These are phyloP conservation scores for Phytophthora sojae DNA, from an alignment of 352 stramenopile genomes.

Conservation along the genomic window DNA sequence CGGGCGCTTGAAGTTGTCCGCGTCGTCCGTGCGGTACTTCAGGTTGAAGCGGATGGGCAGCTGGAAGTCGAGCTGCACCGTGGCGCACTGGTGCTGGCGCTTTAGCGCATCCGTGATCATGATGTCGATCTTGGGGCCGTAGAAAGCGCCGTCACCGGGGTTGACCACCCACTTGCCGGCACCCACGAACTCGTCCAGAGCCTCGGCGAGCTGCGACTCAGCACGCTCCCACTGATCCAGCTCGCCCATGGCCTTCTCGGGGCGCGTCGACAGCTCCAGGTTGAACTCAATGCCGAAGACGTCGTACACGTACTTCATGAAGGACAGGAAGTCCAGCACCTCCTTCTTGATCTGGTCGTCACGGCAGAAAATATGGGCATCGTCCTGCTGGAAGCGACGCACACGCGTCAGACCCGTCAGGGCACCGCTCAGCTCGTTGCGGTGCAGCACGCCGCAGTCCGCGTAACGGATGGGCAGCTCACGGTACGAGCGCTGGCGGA, in stretches of 20 bases:
- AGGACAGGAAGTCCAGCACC: conserved; percentile 93
- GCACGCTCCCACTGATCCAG: conserved; percentile 92
- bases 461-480: conserved; percentile 97
- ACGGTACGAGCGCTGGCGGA: conserved; percentile 94
- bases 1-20: conserved; percentile 87
- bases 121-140: conserved; percentile 99
- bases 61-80: conserved; percentile 99
- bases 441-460: conserved; percentile 99
- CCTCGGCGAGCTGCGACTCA: conserved; percentile 81
- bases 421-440: conserved; percentile 96
- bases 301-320: conserved; percentile 99
- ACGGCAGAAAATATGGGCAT: conserved; percentile 98
- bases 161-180: conserved; percentile 97
- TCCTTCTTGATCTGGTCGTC: conserved; percentile 94
- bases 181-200: conserved; percentile 95
- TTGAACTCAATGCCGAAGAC: conserved; percentile 98
- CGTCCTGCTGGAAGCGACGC: conserved; percentile 97
- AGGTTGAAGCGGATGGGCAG: conserved; percentile 98
- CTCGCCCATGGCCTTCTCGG: conserved; percentile 97
- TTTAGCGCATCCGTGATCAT: conserved; percentile 97
- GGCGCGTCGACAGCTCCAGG: conserved; percentile 96
- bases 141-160: conserved; percentile 98
- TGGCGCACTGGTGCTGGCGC: conserved; percentile 98
- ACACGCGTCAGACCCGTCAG: conserved; percentile 98
- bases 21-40: conserved; percentile 86